Percentiles rank a stretch among this genome's conserved stretches.
Evolutionary conservation across 345 rosid species (phyloP).

Genomic region (Anacardium occidentale): DNA sequence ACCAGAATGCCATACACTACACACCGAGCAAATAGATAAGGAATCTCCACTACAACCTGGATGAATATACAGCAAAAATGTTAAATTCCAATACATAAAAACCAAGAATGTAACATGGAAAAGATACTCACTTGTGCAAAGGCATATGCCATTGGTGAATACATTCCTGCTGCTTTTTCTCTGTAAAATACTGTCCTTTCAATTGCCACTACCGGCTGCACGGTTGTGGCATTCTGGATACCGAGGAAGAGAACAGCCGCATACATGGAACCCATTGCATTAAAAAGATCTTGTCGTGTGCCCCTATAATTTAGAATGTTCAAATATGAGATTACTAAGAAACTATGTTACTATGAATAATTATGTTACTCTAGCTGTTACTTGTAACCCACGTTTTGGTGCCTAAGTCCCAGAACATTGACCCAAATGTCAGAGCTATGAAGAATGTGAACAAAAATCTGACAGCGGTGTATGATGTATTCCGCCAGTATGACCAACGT

Average conservation of each 20-base stretch:
- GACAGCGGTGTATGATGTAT: constrained; percentile 41
- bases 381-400: constrained; percentile 26
- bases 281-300: constrained; percentile 40
- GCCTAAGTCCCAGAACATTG: constrained; percentile 45
- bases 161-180: constrained; percentile 66
- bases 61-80: background rate
- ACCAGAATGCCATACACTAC: constrained; percentile 30
- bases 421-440: constrained; percentile 37
- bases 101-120: background rate
- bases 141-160: constrained; percentile 35
- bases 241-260: constrained; percentile 47
- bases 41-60: constrained; percentile 47
- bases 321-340: background rate
- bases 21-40: constrained; percentile 36
- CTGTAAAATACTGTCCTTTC: constrained; percentile 58
- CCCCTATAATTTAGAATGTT: constrained; percentile 11
- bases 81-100: background rate
- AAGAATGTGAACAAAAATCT: constrained; percentile 34
- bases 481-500: constrained; percentile 45
- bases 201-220: constrained; percentile 48
- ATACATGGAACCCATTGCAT: constrained; percentile 55
- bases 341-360: background rate
- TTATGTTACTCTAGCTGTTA: background rate
- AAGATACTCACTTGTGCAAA: constrained; percentile 3
- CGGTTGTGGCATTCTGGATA: constrained; percentile 42